These are phyloP conservation scores for Porcisia deanei DNA, from an alignment of 208 protist genomes.

Conservation along the genomic window DNA sequence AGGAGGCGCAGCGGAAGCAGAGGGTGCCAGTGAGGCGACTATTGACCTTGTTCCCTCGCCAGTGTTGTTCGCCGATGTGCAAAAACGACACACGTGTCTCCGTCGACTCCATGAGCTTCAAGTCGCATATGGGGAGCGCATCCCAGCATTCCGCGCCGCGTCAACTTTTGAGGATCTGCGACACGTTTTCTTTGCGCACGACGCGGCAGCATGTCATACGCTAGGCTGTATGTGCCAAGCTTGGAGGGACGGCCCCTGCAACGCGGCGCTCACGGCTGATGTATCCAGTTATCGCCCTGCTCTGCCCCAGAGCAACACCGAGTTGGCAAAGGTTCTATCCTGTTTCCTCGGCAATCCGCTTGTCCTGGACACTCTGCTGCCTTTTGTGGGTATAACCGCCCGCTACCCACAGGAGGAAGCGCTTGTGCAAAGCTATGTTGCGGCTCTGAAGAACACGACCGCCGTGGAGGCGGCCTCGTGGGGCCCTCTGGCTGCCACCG, in stretches of 20 bases:
- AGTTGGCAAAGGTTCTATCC: constrained; percentile 6
- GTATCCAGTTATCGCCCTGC: background rate
- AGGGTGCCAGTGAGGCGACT: background rate
- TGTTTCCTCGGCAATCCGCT: constrained; percentile 23
- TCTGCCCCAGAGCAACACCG: background rate
- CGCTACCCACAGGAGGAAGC: constrained; percentile 51
- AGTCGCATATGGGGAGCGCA: constrained; percentile 27
- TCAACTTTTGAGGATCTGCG: constrained; percentile 27
- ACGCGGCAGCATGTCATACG: constrained; percentile 12
- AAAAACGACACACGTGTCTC: constrained; percentile 36
- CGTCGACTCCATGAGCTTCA: constrained; percentile 56
- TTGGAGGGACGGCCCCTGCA: background rate
- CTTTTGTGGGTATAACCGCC: constrained; percentile 42
- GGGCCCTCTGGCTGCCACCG: constrained; percentile 43
- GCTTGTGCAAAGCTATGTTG: constrained; percentile 43
- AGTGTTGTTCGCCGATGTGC: constrained; percentile 35
- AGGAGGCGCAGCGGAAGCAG: background rate
- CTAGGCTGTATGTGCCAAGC: constrained; percentile 11
- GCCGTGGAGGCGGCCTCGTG: constrained; percentile 46
- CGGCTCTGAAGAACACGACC: constrained; percentile 11
- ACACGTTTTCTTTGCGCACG: constrained; percentile 31
- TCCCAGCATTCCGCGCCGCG: constrained; percentile 41
- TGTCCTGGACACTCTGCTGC: constrained; percentile 35
- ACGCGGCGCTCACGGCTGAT: background rate
- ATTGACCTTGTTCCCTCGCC: constrained; percentile 29